Percentiles rank a stretch among this genome's conserved stretches.
Conservation (phyloP, 208 protist species). For the Giardia muris region DNA sequence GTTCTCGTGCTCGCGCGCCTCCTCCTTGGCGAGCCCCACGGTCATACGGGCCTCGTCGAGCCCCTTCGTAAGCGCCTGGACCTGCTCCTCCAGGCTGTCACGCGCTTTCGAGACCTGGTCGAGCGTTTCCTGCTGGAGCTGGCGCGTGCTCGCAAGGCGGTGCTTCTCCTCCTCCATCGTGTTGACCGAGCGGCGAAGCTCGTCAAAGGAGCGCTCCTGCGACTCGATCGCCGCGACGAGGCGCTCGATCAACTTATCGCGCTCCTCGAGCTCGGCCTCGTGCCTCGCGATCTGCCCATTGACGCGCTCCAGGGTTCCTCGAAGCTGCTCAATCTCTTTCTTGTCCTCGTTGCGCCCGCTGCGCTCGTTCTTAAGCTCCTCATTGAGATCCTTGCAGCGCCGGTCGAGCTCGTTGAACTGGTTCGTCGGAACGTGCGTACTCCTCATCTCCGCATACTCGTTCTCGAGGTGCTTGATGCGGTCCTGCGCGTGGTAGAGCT, state of each 20-base stretch:
- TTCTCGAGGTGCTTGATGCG: slow-evolving; percentile 1
- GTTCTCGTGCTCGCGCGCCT: not conserved
- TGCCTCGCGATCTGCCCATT: not conserved
- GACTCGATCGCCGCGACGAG: not conserved
- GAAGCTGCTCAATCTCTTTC: not conserved
- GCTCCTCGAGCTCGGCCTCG: not conserved
- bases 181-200: not conserved
- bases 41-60: not conserved
- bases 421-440: not conserved
- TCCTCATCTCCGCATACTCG: not conserved
- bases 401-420: not conserved
- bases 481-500: not conserved
- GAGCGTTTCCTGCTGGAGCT: not conserved
- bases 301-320: not conserved
- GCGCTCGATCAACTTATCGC: not conserved
- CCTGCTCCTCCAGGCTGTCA: not conserved
- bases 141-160: not conserved
- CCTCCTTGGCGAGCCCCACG: not conserved
- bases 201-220: not conserved
- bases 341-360: no score
- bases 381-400: not conserved
- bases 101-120: not conserved
- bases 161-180: not conserved
- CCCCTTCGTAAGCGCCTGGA: not conserved
- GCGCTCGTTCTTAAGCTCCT: not conserved